A percentile compares a stretch with the other conserved stretches of the same genome.
phyloP scores from a whole-genome alignment of 2,329 filamentous ascomycete species.

The Fusarium incarnatum region DNA sequence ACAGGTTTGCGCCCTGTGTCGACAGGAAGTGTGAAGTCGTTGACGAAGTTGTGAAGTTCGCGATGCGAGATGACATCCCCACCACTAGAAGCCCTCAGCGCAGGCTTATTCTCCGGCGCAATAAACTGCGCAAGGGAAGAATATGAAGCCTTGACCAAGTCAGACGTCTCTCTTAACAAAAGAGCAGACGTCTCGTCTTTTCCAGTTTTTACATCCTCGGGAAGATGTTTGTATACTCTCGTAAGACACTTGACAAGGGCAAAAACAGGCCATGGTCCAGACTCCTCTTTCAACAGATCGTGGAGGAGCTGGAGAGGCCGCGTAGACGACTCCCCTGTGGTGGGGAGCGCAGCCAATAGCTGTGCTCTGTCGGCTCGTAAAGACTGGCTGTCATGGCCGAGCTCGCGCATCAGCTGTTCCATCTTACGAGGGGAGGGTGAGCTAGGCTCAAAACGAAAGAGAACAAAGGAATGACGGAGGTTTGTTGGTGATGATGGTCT shows the following conservation, averaged over 20 bases:
- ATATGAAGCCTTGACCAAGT: slow-evolving; percentile 3
- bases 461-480: not conserved
- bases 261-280: slow-evolving; percentile 3
- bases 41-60: not conserved
- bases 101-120: not conserved
- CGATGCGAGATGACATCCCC: slow-evolving; percentile 6
- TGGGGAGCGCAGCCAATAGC: not conserved
- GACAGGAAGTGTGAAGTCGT: not conserved
- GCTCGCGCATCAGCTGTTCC: not conserved
- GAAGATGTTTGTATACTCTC: not conserved
- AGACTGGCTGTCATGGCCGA: not conserved
- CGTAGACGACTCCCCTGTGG: rapidly evolving
- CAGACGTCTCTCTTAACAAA: not conserved
- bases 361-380: not conserved
- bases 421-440: not conserved
- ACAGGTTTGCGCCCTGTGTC: not conserved
- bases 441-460: not conserved
- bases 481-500: too few relatives aligned
- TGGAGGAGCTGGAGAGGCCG: not conserved
- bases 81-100: not conserved
- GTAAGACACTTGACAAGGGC: slow-evolving; percentile 13
- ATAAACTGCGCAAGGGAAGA: slow-evolving; percentile 10
- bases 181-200: not conserved
- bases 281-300: not conserved
- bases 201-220: slow-evolving; percentile 6